phyloP scores from a whole-genome alignment of 495 filamentous ascomycete genomes.

The Gamarada debralockiae region DNA sequence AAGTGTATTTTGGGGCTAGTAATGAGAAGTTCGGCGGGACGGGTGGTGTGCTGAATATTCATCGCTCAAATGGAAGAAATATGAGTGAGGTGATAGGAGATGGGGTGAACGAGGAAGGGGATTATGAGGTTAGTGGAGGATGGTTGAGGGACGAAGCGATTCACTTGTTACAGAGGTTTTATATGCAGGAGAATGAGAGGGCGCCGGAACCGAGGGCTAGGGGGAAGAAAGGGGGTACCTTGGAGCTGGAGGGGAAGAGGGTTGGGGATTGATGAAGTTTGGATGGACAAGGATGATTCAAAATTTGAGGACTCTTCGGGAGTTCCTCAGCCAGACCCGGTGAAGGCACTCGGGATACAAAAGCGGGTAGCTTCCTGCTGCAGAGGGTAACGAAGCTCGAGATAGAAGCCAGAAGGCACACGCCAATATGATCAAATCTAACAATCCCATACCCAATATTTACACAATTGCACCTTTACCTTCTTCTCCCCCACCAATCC shows the following conservation, averaged over 20 bases:
- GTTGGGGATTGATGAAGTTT: too few relatives aligned
- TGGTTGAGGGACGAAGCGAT: constrained; percentile 86
- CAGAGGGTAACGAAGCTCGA: constrained; percentile 26
- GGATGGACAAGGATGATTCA: too few relatives aligned
- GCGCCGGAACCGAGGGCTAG: not conserved
- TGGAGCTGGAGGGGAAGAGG: too few relatives aligned
- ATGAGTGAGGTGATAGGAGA: constrained; percentile 11
- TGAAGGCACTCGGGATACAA: too few relatives aligned
- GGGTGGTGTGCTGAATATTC: constrained; percentile 83
- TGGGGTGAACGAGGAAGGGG: constrained; percentile 29
- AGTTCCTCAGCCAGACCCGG: too few relatives aligned
- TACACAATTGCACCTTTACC: not conserved
- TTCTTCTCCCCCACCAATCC: not conserved
- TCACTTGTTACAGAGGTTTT: constrained; percentile 85
- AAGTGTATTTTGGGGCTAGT: constrained; percentile 88
- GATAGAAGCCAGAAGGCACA: constrained; percentile 14
- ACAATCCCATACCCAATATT: not conserved
- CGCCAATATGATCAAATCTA: constrained; percentile 20
- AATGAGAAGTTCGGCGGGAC: constrained; percentile 97
- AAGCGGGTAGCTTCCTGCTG: too few relatives aligned
- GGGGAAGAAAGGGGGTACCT: not conserved
- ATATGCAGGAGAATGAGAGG: constrained; percentile 84
- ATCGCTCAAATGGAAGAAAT: constrained; percentile 34
- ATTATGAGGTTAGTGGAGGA: constrained; percentile 76
- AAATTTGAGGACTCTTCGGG: too few relatives aligned